Evolutionary conservation across 768 basidiomycete species (phyloP), one percentile per base, ranked within the genome.

Genomic region (Tylopilus sp.): DNA sequence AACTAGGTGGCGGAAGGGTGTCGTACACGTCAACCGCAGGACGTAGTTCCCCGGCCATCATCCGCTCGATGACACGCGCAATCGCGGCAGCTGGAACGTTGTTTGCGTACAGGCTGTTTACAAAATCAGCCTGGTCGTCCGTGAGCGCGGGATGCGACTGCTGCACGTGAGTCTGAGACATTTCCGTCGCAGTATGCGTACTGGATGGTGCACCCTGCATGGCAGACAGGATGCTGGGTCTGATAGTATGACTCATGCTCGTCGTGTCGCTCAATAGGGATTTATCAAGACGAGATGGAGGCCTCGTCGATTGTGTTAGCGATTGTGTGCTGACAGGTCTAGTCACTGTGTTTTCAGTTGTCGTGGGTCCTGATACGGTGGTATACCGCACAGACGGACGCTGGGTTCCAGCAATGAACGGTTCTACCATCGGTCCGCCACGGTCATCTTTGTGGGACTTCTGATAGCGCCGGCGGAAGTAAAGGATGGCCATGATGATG

Each of bases 31-130:
- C 53, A 4, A 58, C 45, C 7, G 2, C n/a, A 42, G 53, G 51
- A 3, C 30, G 48, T 38, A 21, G 48, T 17, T 58, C 57, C 25
- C 53, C 51, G 31, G 60, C 53, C 17, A 61, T 49, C 53, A 62
- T 61, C 23, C 60, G 39, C 41, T 57, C 59, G 33, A 61, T 62
- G 13, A 61, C 56, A 3, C 59, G 53, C 7, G 56, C 56, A 17
- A 61, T 45, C 38, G 51, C 60, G n/a, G 21, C 36, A 2, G 56
- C 48, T 7, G 60, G 59, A 17, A 61, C 44, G 22, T 53, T 57
- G 15, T 58, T 56, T 26, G 38, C 18, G 15, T 56, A 55, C 25
- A 61, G 30, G 35, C 13, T 51, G 22, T 58, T 57, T 25, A 58
- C 47, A 39, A 58, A 61, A 46, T 60, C 52, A 15, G 31, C 31